Evolutionary conservation across 2,329 filamentous ascomycete species (phyloP).

Genomic region (Arthrobotrys conoides): DNA sequence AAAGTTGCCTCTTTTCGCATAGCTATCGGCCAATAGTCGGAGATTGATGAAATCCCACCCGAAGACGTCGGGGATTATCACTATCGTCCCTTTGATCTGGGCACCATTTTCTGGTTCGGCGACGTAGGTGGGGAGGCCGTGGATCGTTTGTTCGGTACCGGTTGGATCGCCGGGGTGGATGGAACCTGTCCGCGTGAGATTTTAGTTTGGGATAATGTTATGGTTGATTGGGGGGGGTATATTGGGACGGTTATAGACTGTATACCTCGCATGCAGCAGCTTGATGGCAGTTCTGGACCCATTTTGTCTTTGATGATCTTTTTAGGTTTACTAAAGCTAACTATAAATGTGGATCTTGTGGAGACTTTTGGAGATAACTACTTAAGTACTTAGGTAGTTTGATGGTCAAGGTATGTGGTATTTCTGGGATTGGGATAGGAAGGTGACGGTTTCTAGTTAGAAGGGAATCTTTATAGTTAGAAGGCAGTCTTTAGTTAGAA

Average conservation of each 20-base stretch:
- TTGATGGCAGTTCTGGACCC: constrained; percentile 43
- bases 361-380: neutral
- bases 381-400: too few relatives aligned
- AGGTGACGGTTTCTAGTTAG: too few relatives aligned
- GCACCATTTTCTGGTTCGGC: constrained; percentile 65
- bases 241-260: neutral
- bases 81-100: constrained; percentile 69
- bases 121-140: constrained; percentile 71
- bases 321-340: neutral
- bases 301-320: constrained; percentile 8
- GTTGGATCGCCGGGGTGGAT: constrained; percentile 69
- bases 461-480: too few relatives aligned
- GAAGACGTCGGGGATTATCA: constrained; percentile 73
- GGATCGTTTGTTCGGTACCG: constrained; percentile 69
- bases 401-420: constrained; percentile 9
- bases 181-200: constrained; percentile 65
- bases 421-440: constrained; percentile 22
- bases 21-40: constrained; percentile 71
- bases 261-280: constrained; percentile 51
- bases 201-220: constrained; percentile 16
- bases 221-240: neutral
- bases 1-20: constrained; percentile 71
- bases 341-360: too few relatives aligned
- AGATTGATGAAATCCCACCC: constrained; percentile 73
- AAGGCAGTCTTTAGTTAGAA: too few relatives aligned